These are phyloP conservation scores for Ligustrum vulgare DNA, from an alignment of 257 asterid genomes.

Conservation along the genomic window DNA sequence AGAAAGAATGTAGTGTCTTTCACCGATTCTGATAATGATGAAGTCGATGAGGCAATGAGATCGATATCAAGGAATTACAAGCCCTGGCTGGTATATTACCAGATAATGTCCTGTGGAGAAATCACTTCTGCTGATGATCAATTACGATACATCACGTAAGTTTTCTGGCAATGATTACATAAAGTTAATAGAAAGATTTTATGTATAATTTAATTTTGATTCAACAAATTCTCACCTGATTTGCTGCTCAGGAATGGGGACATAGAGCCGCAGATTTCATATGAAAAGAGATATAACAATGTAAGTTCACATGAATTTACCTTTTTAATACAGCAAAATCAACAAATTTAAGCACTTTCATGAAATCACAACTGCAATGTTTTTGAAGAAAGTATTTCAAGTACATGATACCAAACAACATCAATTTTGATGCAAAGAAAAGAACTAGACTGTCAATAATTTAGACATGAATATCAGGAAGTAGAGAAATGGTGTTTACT, in stretches of 20 bases:
- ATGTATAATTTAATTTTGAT: no score
- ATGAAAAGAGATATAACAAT: conserved; percentile 22
- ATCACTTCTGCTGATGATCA: conserved; percentile 26
- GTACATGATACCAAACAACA: background rate
- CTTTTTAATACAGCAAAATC: background rate
- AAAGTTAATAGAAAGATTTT: no score
- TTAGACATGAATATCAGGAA: background rate
- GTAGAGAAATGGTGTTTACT: background rate
- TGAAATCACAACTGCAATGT: background rate
- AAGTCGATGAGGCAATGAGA: conserved; percentile 45
- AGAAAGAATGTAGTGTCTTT: conserved; percentile 13
- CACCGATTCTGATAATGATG: conserved; percentile 31
- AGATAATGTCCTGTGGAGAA: conserved; percentile 58
- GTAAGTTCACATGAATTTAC: conserved; percentile 33
- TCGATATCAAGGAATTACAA: conserved; percentile 63
- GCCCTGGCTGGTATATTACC: conserved; percentile 85
- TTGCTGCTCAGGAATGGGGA: conserved; percentile 32
- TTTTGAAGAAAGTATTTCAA: background rate
- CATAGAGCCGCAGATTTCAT: conserved; percentile 24
- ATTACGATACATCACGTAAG: conserved; percentile 35
- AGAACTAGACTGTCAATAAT: background rate
- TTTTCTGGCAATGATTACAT: conserved; percentile 7
- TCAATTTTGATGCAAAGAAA: background rate
- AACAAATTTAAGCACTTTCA: background rate
- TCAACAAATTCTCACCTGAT: background rate